These are phyloP conservation scores for Arxiozyma heterogenica DNA, from an alignment of 1,139 yeast species.

Conservation along the genomic window DNA sequence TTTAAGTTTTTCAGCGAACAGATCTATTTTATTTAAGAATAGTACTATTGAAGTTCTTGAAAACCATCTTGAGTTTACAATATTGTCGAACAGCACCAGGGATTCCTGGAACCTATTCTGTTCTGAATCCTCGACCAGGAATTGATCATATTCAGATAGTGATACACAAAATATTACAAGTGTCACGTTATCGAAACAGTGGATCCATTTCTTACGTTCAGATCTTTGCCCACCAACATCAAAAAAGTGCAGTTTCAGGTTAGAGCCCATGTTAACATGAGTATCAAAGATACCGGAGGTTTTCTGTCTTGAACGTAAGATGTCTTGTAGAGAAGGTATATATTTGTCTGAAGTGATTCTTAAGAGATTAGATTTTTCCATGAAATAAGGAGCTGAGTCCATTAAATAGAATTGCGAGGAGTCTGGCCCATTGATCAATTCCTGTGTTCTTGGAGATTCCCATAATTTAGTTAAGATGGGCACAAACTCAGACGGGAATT, in stretches of 20 bases:
- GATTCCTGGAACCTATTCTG: conserved; percentile 85
- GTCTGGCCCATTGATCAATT: conserved; percentile 44
- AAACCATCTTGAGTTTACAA: conserved; percentile 92
- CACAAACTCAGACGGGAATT: conserved; percentile 35
- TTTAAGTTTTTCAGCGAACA: conserved; percentile 77
- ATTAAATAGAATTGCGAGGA: conserved; percentile 72
- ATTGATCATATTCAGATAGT: conserved; percentile 82
- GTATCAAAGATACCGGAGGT: conserved; percentile 90
- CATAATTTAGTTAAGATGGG: conserved; percentile 43
- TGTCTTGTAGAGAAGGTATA: conserved; percentile 66
- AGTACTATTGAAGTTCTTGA: conserved; percentile 76
- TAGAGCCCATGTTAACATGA: conserved; percentile 61
- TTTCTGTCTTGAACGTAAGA: conserved; percentile 79
- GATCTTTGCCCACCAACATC: conserved; percentile 95
- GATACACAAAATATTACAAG: conserved; percentile 86
- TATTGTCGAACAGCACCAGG: conserved; percentile 75
- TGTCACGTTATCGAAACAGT: conserved; percentile 88
- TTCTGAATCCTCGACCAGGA: conserved; percentile 63
- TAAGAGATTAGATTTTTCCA: conserved; percentile 43
- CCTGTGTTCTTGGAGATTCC: conserved; percentile 49
- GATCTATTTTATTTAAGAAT: conserved; percentile 81
- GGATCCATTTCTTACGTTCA: conserved; percentile 92
- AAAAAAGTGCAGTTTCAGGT: conserved; percentile 65
- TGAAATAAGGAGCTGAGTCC: conserved; percentile 81
- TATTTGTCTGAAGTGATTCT: conserved; percentile 53